These are phyloP conservation scores for Sporothrix globosa DNA, from an alignment of 2,329 filamentous ascomycete species.

Conservation along the genomic window DNA sequence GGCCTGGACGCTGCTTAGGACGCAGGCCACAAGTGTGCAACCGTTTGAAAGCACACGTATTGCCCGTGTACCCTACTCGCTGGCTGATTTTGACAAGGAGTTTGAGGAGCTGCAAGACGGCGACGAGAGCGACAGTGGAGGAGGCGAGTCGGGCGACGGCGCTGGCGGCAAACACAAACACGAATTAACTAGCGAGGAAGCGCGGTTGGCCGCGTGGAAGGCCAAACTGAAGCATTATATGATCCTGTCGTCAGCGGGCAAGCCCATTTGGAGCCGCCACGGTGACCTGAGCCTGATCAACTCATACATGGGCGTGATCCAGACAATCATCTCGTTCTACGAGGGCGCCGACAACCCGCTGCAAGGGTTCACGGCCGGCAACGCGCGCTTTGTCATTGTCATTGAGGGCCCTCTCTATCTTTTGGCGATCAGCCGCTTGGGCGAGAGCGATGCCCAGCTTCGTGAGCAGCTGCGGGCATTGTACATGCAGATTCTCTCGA, in stretches of 20 bases:
- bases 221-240: constrained; percentile 96
- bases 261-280: constrained; percentile 95
- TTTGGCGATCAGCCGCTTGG: constrained; percentile 86
- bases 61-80: constrained; percentile 52
- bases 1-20: constrained; percentile 68
- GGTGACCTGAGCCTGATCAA: constrained; percentile 89
- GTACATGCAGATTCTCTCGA: constrained; percentile 98
- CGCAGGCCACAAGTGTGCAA: constrained; percentile 62
- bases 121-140: constrained; percentile 42
- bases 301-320: constrained; percentile 90
- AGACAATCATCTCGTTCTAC: constrained; percentile 98
- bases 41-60: constrained; percentile 61
- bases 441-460: constrained; percentile 89
- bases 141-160: constrained; percentile 43
- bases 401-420: constrained; percentile 88
- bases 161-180: too few species aligned
- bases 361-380: constrained; percentile 82
- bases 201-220: constrained; percentile 76
- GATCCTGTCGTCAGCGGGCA: constrained; percentile 92
- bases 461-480: constrained; percentile 86
- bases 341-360: constrained; percentile 77
- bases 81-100: constrained; percentile 72
- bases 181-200: constrained; percentile 50
- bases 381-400: constrained; percentile 80
- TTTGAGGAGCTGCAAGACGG: constrained; percentile 72